Conservation (phyloP, 495 filamentous ascomycete species). For the Penicillium lagena region DNA sequence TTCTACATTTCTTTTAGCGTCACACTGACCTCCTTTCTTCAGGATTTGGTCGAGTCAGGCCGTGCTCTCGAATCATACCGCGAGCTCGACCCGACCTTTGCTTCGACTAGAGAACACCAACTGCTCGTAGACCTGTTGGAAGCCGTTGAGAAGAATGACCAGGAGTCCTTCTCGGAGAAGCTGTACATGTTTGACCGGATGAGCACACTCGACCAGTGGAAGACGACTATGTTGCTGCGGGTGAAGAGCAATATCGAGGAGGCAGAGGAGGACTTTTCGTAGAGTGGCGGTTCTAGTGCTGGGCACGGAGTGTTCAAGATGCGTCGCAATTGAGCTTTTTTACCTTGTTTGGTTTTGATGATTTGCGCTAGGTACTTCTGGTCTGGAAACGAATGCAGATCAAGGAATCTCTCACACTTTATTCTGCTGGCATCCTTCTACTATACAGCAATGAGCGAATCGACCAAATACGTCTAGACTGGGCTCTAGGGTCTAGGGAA, state of each 20-base stretch:
- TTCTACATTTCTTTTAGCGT: not conserved
- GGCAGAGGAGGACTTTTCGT: constrained; percentile 70
- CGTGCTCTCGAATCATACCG: constrained; percentile 74
- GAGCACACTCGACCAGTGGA: constrained; percentile 92
- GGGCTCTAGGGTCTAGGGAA: not conserved
- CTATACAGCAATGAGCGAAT: not conserved
- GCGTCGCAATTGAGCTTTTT: not conserved
- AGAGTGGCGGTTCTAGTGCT: constrained; percentile 15
- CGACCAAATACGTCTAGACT: no score
- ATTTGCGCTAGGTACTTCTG: constrained; percentile 1
- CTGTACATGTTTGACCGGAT: constrained; percentile 82
- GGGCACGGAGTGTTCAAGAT: constrained; percentile 6
- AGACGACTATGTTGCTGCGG: constrained; percentile 76
- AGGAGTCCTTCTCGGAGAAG: constrained; percentile 77
- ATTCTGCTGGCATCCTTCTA: not conserved
- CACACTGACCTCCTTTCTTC: not conserved
- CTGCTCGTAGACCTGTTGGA: constrained; percentile 68
- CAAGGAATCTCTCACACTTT: not conserved
- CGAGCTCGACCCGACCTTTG: constrained; percentile 74
- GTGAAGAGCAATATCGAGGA: constrained; percentile 79
- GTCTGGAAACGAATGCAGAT: constrained; percentile 4
- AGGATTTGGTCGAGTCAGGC: constrained; percentile 67
- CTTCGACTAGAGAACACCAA: constrained; percentile 68
- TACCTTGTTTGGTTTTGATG: constrained; percentile 3
- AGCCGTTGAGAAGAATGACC: constrained; percentile 64